These are phyloP conservation scores for Xylariales sp. DNA, from an alignment of 2,329 filamentous ascomycete species.

Conservation along the genomic window DNA sequence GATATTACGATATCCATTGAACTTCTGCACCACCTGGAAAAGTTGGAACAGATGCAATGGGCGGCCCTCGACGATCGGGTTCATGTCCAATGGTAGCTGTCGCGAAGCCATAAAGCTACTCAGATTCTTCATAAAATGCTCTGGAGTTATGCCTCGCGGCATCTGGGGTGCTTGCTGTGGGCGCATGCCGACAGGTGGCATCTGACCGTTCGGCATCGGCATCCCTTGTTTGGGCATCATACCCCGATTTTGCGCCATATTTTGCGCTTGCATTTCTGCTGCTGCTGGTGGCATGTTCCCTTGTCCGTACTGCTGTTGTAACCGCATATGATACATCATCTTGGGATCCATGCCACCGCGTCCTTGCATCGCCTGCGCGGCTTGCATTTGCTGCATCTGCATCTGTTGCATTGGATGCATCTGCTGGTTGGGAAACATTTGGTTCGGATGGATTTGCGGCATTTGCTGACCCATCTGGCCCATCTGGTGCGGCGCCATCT, in stretches of 20 bases:
- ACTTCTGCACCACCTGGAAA: constrained; percentile 80
- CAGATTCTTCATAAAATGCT: constrained; percentile 81
- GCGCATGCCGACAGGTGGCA: constrained; percentile 61
- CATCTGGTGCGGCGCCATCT: constrained; percentile 67
- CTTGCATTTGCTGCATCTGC: constrained; percentile 57
- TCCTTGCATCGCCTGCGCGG: constrained; percentile 51
- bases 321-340: constrained; percentile 82
- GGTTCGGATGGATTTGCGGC: constrained; percentile 53
- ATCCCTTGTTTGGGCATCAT: constrained; percentile 66
- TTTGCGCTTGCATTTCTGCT: constrained; percentile 63
- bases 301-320: constrained; percentile 81
- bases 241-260: constrained; percentile 56
- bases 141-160: constrained; percentile 62
- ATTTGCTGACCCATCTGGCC: constrained; percentile 48
- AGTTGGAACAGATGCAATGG: constrained; percentile 79
- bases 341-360: constrained; percentile 76
- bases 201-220: constrained; percentile 67
- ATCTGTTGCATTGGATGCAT: constrained; percentile 62
- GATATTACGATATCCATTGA: constrained; percentile 81
- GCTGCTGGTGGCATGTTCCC: constrained; percentile 60
- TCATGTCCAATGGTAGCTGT: constrained; percentile 77
- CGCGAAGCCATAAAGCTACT: constrained; percentile 81
- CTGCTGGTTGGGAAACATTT: constrained; percentile 54
- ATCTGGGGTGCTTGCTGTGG: constrained; percentile 59
- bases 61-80: constrained; percentile 78